Conservation (phyloP, 495 filamentous ascomycete species). For the Parathielavia hyrcaniae region DNA sequence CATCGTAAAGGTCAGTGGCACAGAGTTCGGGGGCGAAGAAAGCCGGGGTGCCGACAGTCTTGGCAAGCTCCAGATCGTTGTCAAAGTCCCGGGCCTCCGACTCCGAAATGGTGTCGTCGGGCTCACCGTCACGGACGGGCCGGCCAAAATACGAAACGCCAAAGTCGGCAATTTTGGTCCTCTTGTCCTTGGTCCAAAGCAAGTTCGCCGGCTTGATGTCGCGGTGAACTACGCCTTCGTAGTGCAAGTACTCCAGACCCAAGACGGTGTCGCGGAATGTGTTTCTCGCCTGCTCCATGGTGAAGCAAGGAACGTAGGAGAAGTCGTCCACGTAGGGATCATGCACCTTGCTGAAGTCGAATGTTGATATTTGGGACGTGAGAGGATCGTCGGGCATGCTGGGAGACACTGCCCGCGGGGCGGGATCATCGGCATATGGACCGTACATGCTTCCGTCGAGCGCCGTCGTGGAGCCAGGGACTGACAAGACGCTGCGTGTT, state of each 20-base stretch:
- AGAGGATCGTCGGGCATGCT: constrained; percentile 54
- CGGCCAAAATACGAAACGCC: constrained; percentile 94
- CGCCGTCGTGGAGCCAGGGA: constrained; percentile 47
- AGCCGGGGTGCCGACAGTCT: constrained; percentile 94
- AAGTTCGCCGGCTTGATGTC: constrained; percentile 99
- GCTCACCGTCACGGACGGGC: constrained; percentile 68
- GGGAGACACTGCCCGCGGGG: constrained; percentile 49
- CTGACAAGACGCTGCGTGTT: constrained; percentile 39
- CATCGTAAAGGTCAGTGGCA: constrained; percentile 57
- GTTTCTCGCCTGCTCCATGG: constrained; percentile 72
- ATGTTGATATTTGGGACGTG: constrained; percentile 54
- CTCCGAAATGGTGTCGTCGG: constrained; percentile 72
- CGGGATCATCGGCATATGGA: constrained; percentile 54
- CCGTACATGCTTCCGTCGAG: constrained; percentile 75
- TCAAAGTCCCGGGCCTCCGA: constrained; percentile 78
- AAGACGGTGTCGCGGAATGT: constrained; percentile 91
- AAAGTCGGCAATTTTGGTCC: constrained; percentile 99
- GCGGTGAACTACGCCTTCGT: constrained; percentile 92
- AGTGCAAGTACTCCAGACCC: constrained; percentile 92
- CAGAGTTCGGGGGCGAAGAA: constrained; percentile 99
- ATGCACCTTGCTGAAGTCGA: constrained; percentile 48
- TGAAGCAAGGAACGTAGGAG: constrained; percentile 85
- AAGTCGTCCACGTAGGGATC: constrained; percentile 72
- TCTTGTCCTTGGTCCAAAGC: constrained; percentile 73
- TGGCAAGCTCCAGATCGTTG: constrained; percentile 88